Base-by-base conservation (phyloP, 306 rosid species). In the Lablab purpureus region DNA sequence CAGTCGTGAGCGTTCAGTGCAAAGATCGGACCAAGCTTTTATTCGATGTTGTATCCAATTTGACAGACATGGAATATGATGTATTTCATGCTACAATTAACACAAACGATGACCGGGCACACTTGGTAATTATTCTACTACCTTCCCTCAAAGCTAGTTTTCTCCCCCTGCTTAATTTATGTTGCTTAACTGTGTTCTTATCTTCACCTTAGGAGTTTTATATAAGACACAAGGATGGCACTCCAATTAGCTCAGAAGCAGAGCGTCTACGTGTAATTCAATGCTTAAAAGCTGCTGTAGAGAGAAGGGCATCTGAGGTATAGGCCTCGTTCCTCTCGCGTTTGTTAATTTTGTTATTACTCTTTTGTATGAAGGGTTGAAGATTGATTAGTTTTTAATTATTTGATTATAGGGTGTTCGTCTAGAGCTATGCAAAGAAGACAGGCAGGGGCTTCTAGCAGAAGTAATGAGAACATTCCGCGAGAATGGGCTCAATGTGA, bases 161-260 rank as follows among this genome's bases (percentile, higher is more conserved):
- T 12, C 11, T 47, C 11, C 45, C 70, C 19, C 17, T 56, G 6
- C 3, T 1, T 10, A 19, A 3, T 72, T 56, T 73, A 68, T 79
- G 37, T 60, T 66, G 52, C 18, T 54, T 77, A 77, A 45, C 32
- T 10, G 28, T 54, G 7, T 68, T 66, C 51, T 15, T 71, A 74
- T 27, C 18, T 30, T 51, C 47, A 59, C 72, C 36, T 40, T 86
- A 95, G 99, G 99, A 95, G 45, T 95, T 95, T 86, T 95, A 91
- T 77, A 91, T 95, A 30, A 88, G 91, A 63, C 99, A 95, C 71
- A 85, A 76, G 12, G 98, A 95, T 77, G 99, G 99, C 65, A 91
- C 96, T 3, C 99, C 97, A n/a, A 95, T 95, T 52, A 95, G 97
- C 80, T 95, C 99, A 46, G 99, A 92, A 72, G 85, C 99, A 0